These are phyloP conservation scores for Paramecium primaurelia DNA, from an alignment of 73 alveolate genomes.

Conservation along the genomic window DNA sequence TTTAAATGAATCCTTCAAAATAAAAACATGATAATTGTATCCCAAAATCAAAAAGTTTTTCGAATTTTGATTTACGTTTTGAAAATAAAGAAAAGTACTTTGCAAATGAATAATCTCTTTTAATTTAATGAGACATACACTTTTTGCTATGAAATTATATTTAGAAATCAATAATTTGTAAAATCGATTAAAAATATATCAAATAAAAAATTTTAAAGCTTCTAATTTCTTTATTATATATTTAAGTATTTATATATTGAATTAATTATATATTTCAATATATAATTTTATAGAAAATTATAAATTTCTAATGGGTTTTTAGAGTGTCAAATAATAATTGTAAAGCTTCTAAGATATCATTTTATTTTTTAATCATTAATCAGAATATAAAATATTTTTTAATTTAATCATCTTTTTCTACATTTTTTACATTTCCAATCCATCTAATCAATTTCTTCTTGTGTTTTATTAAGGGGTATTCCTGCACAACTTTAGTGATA, in stretches of 20 bases:
- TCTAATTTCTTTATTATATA: no score
- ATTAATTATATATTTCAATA: no score
- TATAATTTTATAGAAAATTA: no score
- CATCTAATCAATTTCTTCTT: conserved; percentile 45
- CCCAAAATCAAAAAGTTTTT: background rate
- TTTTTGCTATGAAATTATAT: background rate
- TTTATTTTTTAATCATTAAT: background rate
- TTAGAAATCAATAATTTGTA: background rate
- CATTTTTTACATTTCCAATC: conserved; percentile 43
- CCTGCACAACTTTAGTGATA: conserved; percentile 54
- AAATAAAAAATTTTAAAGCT: no score
- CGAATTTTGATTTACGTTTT: background rate
- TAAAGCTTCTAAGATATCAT: background rate
- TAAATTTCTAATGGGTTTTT: no score
- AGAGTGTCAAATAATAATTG: background rate
- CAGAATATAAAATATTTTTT: background rate
- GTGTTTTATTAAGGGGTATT: background rate
- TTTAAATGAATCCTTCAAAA: background rate
- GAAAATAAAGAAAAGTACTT: background rate
- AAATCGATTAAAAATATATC: background rate
- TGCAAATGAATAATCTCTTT: background rate
- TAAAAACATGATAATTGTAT: background rate
- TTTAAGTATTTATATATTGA: no score
- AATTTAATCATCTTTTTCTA: background rate
- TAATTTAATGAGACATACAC: background rate